Evolutionary conservation across 164 flowering plant species (phyloP).

Genomic region (Protea cynaroides): DNA sequence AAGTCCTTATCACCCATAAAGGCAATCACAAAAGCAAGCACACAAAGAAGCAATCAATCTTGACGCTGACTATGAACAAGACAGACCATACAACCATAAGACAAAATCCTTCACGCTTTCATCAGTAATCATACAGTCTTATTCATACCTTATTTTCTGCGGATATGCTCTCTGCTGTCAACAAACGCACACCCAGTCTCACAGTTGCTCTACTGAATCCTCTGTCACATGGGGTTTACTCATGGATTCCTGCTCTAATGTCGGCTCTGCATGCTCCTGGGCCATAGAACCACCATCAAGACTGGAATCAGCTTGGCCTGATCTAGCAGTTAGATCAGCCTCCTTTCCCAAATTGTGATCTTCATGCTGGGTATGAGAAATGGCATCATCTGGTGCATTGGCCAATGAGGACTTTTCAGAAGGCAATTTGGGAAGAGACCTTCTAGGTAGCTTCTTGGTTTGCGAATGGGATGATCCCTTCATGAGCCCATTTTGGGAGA

Average conservation of each 20-base stretch:
- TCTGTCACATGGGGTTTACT: constrained; percentile 3
- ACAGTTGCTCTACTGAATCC: constrained; percentile 6
- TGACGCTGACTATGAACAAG: constrained; percentile 9
- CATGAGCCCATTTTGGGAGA: constrained; percentile 23
- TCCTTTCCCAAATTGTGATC: constrained; percentile 13
- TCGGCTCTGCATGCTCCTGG: constrained; percentile 24
- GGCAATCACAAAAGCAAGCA: constrained; percentile 6
- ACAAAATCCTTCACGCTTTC: constrained; percentile 11
- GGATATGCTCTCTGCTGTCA: constrained; percentile 4
- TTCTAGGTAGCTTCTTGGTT: constrained; percentile 57
- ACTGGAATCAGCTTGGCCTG: constrained; percentile 12
- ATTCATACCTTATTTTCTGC: constrained; percentile 7
- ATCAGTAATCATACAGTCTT: constrained; percentile 6
- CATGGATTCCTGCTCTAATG: constrained; percentile 18
- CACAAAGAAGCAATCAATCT: constrained; percentile 6
- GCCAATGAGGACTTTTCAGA: constrained; percentile 51
- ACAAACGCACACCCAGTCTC: constrained; percentile 1
- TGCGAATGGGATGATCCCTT: constrained; percentile 34
- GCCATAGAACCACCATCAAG: constrained; percentile 12
- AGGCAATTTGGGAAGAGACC: constrained; percentile 84
- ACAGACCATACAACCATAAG: constrained; percentile 8
- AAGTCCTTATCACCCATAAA: neutral
- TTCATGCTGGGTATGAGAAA: constrained; percentile 1
- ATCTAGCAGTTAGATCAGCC: constrained; percentile 16
- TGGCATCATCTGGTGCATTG: constrained; percentile 23